Evolutionary conservation across 2,329 filamentous ascomycete species (phyloP), one percentile per base, ranked within the genome.

Genomic region (Fusarium goolgardi): DNA sequence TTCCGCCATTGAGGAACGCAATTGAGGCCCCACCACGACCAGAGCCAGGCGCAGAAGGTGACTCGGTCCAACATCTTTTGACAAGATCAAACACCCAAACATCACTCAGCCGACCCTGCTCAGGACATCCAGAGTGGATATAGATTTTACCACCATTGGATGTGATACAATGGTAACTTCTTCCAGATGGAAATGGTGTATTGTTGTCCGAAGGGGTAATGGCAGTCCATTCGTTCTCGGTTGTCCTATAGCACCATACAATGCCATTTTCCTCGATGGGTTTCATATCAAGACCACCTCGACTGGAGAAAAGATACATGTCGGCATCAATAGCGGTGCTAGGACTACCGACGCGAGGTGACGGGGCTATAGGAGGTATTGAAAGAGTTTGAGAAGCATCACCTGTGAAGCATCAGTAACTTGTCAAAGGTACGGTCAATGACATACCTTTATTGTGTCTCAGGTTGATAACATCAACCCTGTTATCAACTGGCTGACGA

Each of bases 161-260:
- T 0, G 54, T 25, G n/a, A 59, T 18, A 8, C 57, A 59, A 10
- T 59, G 54, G 2, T 59, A 59, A 4, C 57, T 59, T 31, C 57
- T 12, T 0, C 57, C 57, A 4, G 7, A 43, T 2, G 54, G 57
- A 3, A 59, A 43, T 0, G 18, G 2, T 1, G 13, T 20, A 35
- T 18, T 25, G 8, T 13, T 0, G 25, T 59, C 11, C 0, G 3
- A 5, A 0, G 57, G 34, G 1, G 25, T 6, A 0, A 59, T 31
- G 1, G 15, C 18, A 23, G n/a, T 23, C 57, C 57, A 59, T 4
- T 15, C 32, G 20, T 59, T 59, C 0, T 20, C 8, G 0, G 6
- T 2, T 11, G 29, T 18, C 3, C n/a, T 58, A 13, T 59, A 59
- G 0, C 29, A 6, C 57, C 54, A 59, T 1, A 59, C 1, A 5